Percentiles rank a stretch among this genome's conserved stretches.
These are phyloP conservation scores for Capillidium heterosporum DNA, from an alignment of 371 early-diverging fungal genomes.

Conservation along the genomic window DNA sequence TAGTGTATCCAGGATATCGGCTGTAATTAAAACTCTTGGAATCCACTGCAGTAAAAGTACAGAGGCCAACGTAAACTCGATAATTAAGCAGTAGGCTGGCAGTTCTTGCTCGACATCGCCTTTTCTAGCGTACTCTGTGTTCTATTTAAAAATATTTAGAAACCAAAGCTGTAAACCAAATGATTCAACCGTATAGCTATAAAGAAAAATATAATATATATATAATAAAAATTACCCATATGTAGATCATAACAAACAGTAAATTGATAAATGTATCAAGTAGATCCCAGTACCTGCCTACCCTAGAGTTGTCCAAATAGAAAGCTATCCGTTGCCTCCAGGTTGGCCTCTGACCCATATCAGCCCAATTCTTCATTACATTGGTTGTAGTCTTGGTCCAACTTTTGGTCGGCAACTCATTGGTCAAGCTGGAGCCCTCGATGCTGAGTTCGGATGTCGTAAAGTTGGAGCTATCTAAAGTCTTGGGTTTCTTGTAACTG, in stretches of 20 bases:
- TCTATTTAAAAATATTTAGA: not conserved
- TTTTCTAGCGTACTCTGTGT: slow-evolving; percentile 16
- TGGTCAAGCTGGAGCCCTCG: not conserved
- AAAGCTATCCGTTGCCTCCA: slow-evolving; percentile 11
- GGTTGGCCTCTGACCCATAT: slow-evolving; percentile 6
- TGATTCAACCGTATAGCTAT: too few species aligned
- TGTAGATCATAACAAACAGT: slow-evolving; percentile 21
- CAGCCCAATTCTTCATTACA: not conserved
- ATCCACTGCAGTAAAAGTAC: slow-evolving; percentile 8
- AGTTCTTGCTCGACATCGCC: slow-evolving; percentile 13
- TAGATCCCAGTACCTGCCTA: slow-evolving; percentile 38
- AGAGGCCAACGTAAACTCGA: slow-evolving; percentile 8
- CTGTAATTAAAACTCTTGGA: slow-evolving; percentile 16
- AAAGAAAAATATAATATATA: not conserved
- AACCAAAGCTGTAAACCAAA: too few species aligned
- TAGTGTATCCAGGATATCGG: slow-evolving; percentile 19
- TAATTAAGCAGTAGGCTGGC: slow-evolving; percentile 6
- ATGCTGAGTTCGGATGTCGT: not conserved
- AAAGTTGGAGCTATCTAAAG: not conserved
- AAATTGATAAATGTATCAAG: slow-evolving; percentile 27
- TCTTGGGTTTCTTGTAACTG: not conserved
- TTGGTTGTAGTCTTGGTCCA: not conserved
- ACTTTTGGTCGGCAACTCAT: not conserved
- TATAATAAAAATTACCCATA: slow-evolving; percentile 15
- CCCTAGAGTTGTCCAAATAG: slow-evolving; percentile 10